Base-by-base conservation (phyloP, 345 rosid species). In the Noccaea caerulescens region DNA sequence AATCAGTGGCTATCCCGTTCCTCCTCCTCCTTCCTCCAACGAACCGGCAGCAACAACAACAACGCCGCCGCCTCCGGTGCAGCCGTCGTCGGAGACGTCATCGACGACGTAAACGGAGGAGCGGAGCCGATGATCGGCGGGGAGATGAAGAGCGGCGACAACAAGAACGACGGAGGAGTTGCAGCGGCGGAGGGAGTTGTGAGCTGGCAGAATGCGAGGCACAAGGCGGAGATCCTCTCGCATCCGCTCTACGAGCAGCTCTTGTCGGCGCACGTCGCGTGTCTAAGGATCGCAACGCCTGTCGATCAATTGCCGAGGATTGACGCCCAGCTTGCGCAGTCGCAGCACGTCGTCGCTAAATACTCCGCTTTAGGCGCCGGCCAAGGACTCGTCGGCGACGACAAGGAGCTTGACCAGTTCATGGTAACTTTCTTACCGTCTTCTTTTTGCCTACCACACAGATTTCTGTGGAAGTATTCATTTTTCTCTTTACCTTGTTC, bases 371-470 rank as follows among this genome's bases (percentile, higher is more conserved):
- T 86, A 47, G 90, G 87, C 5, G 80, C 77, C 32, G 71, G 62
- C 46, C 96, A 85, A 38, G 92, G 82, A 55, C 52, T 83, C 77
- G 90, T 78, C 73, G 79, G 66, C 2, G 99, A 92, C 63, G 98
- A 88, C 34, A 90, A 88, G 73, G 99, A 90, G 80, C 98, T 95
- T 60, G 97, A 92, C 80, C 98, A 92, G 80, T 95, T 95, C 96
- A 90, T 95, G 97, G 99, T 94, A 72, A 12, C 16, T 7, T 9
- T 37, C 41, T 37, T 9, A 7, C 41, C 41, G 10, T 37, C 41
- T 37, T 8, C 7, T 36, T 36, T 7, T 33, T 33, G 37, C 8
- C 5, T n/a, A n/a, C n/a, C n/a, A n/a, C 38, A 34, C 38, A 34
- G 9, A 6, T 34, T 34, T 34, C 7, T 8, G 9, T 36, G 7